Evolutionary conservation across 306 rosid genomes (phyloP).

Genomic region (Quillaja saponaria): DNA sequence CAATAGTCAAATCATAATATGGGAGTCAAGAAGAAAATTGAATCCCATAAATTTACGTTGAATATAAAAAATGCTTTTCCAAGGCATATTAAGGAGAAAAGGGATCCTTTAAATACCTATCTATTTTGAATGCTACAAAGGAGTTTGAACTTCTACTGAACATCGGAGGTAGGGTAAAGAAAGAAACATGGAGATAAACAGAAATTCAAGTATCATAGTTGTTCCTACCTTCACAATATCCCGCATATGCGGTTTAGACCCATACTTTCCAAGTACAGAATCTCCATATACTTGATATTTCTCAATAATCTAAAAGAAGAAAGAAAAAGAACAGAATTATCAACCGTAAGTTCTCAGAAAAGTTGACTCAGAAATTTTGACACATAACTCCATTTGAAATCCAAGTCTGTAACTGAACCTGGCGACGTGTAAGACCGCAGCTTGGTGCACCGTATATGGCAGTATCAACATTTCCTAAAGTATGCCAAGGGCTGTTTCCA

Average conservation of each 20-base stretch:
- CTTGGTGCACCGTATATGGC: slow-evolving; percentile 82
- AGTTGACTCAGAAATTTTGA: slow-evolving; percentile 17
- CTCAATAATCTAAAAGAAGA: slow-evolving; percentile 58
- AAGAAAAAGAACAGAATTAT: slow-evolving; percentile 5
- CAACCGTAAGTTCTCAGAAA: slow-evolving; percentile 1
- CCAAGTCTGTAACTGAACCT: slow-evolving; percentile 61
- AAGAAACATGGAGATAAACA: slow-evolving; percentile 9
- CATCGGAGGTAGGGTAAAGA: neutral
- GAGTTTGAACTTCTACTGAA: neutral
- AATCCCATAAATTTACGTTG: slow-evolving; percentile 7
- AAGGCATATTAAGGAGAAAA: slow-evolving; percentile 10
- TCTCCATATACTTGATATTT: slow-evolving; percentile 88
- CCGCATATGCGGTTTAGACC: slow-evolving; percentile 68
- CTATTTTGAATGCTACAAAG: slow-evolving; percentile 12
- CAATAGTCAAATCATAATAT: slow-evolving; percentile 12
- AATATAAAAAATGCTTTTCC: slow-evolving; percentile 5
- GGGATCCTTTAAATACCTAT: neutral
- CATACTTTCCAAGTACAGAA: slow-evolving; percentile 68
- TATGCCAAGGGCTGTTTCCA: slow-evolving; percentile 78
- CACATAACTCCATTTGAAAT: slow-evolving; percentile 32
- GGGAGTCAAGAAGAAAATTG: slow-evolving; percentile 21
- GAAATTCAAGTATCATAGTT: slow-evolving; percentile 12
- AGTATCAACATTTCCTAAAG: slow-evolving; percentile 78
- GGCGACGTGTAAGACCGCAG: slow-evolving; percentile 74
- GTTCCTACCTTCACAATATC: slow-evolving; percentile 76